Conservation (phyloP, 192 early-diverging fungal genomes). For the Coemansia sp. region DNA sequence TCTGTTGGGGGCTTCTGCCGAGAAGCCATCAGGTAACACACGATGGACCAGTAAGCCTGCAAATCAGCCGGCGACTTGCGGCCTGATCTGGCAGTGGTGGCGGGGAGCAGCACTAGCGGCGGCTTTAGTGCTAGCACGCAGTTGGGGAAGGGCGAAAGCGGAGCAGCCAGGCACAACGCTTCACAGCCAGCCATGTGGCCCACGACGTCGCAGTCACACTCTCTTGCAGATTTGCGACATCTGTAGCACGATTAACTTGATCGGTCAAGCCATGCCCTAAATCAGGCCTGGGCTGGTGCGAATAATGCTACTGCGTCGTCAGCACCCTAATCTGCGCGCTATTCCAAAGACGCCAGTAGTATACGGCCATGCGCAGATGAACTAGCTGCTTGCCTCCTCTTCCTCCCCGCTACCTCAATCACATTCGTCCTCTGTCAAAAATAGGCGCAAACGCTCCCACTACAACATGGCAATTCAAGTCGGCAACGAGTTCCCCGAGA, state of each 20-base stretch:
- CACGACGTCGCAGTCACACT: neutral
- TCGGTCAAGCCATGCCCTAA: too few species aligned
- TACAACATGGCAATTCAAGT: slow-evolving; percentile 37
- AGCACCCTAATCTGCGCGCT: too few species aligned
- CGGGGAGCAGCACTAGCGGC: too few species aligned
- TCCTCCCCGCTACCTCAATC: neutral
- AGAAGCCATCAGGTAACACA: neutral
- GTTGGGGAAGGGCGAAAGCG: too few species aligned
- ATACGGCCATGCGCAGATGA: too few species aligned
- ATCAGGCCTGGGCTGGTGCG: too few species aligned
- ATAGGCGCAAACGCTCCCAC: neutral
- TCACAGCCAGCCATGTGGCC: neutral
- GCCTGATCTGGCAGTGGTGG: neutral
- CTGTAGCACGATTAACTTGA: too few species aligned
- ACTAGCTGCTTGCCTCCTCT: neutral
- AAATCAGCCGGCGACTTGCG: neutral
- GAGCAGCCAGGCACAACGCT: neutral
- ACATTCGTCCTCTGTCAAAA: neutral
- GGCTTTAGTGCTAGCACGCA: too few species aligned
- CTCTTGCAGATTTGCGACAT: too few species aligned
- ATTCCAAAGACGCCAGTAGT: too few species aligned
- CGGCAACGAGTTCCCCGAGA: slow-evolving; percentile 61
- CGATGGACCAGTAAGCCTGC: neutral
- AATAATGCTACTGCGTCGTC: too few species aligned
- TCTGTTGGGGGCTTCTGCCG: neutral